Conservation (phyloP, 768 basidiomycete species). For the Psilocybe tampanensis region DNA sequence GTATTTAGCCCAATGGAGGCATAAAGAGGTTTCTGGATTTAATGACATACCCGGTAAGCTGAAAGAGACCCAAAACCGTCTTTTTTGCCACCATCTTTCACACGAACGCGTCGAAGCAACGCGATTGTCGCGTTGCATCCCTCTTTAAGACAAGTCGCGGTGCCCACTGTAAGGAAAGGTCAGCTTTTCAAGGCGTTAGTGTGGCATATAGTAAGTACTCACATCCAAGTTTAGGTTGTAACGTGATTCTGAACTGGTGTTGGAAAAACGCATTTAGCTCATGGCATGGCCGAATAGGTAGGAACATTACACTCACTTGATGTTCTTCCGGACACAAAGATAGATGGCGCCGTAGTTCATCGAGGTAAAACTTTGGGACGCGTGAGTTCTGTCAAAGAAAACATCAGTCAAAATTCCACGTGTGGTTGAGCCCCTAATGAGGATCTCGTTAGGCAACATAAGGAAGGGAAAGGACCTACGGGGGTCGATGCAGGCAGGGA, state of each 20-base stretch:
- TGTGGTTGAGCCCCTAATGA: slow-evolving; percentile 7
- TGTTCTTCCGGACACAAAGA: slow-evolving; percentile 33
- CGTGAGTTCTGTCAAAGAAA: slow-evolving; percentile 16
- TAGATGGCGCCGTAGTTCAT: slow-evolving; percentile 36
- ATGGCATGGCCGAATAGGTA: background rate
- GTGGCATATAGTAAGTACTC: slow-evolving; percentile 24
- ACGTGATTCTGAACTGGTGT: slow-evolving; percentile 37
- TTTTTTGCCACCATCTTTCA: slow-evolving; percentile 40
- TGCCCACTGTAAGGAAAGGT: slow-evolving; percentile 36
- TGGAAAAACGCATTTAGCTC: slow-evolving; percentile 3
- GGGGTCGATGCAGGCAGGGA: slow-evolving; percentile 7
- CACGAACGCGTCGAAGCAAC: slow-evolving; percentile 30
- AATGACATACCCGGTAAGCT: slow-evolving; percentile 44
- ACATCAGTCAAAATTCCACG: slow-evolving; percentile 5
- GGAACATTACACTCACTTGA: slow-evolving; percentile 27
- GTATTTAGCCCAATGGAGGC: slow-evolving; percentile 1
- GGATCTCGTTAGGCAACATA: too few species aligned
- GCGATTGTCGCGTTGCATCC: slow-evolving; percentile 40
- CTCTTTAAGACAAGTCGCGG: slow-evolving; percentile 47
- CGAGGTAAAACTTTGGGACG: slow-evolving; percentile 38
- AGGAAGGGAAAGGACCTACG: slow-evolving; percentile 6
- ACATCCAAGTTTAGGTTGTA: slow-evolving; percentile 42
- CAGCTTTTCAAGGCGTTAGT: slow-evolving; percentile 6
- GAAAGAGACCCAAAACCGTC: slow-evolving; percentile 49
- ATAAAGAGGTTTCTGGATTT: background rate